Percentiles rank a stretch among this genome's conserved stretches.
Evolutionary conservation across 192 early-diverging fungal genomes (phyloP).

Genomic region (Thoreauomyces humboldtii): DNA sequence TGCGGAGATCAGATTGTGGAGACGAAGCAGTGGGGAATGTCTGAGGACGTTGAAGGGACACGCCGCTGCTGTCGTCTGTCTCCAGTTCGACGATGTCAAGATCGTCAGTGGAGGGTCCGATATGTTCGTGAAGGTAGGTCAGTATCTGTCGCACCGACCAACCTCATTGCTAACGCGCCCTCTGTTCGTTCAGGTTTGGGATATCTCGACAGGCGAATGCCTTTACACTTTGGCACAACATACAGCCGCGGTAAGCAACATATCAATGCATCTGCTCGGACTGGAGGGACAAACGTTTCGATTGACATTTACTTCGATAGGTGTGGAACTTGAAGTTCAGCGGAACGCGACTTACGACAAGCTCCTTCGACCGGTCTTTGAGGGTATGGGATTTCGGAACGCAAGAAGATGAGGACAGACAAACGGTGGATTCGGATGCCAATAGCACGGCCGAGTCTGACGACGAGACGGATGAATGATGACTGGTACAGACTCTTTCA

Average conservation of each 20-base stretch:
- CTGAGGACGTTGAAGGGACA: conserved; percentile 37
- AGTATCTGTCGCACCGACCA: background rate
- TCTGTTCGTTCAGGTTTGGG: conserved; percentile 36
- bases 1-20: conserved; percentile 37
- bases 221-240: conserved; percentile 47
- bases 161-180: background rate
- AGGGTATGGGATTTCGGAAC: conserved; percentile 47
- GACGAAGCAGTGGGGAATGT: conserved; percentile 1
- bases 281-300: background rate
- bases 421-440: too few relatives aligned
- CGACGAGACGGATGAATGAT: too few relatives aligned
- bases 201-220: conserved; percentile 34
- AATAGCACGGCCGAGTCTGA: too few relatives aligned
- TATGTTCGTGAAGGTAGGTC: conserved; percentile 41
- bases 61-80: conserved; percentile 34
- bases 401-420: conserved; percentile 7
- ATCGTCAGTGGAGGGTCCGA: conserved; percentile 48
- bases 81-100: conserved; percentile 41
- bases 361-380: conserved; percentile 47
- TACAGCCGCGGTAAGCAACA: conserved; percentile 28
- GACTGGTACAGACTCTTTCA: too few relatives aligned
- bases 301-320: background rate
- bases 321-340: conserved; percentile 47
- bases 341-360: conserved; percentile 39
- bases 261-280: background rate